Evolutionary conservation across 495 filamentous ascomycete genomes (phyloP).

Genomic region (Tuber magnatum): DNA sequence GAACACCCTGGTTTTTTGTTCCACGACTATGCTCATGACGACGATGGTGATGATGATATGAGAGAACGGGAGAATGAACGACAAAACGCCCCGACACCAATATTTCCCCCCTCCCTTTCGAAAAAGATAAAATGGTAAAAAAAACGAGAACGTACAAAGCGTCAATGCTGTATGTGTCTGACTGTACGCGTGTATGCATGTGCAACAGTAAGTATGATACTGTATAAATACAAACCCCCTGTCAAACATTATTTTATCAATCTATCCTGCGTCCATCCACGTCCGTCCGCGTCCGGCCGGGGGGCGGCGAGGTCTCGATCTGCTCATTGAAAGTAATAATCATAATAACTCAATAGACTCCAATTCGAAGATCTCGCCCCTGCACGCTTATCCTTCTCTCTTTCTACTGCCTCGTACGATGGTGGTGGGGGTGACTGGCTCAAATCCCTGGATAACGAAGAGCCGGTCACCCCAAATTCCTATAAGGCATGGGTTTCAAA

Average conservation of each 20-base stretch:
- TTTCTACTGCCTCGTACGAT: constrained; percentile 32
- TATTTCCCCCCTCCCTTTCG: not conserved
- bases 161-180: not conserved
- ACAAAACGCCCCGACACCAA: not conserved
- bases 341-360: constrained; percentile 33
- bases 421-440: constrained; percentile 37
- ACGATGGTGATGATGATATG: not conserved
- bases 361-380: constrained; percentile 32
- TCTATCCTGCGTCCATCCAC: not conserved
- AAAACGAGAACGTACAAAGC: not conserved
- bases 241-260: not conserved
- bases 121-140: not conserved
- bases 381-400: constrained; percentile 25
- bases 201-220: not conserved
- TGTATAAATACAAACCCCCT: not conserved
- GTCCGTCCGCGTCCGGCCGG: not conserved
- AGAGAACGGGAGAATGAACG: not conserved
- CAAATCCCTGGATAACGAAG: constrained; percentile 26
- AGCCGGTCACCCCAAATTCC: constrained; percentile 36
- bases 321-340: constrained; percentile 11
- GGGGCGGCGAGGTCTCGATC: not conserved
- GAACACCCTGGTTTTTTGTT: not conserved
- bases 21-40: not conserved
- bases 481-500: constrained; percentile 32
- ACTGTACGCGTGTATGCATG: not conserved